Conservation (phyloP, 495 filamentous ascomycete genomes). For the Neurospora hispaniola region DNA sequence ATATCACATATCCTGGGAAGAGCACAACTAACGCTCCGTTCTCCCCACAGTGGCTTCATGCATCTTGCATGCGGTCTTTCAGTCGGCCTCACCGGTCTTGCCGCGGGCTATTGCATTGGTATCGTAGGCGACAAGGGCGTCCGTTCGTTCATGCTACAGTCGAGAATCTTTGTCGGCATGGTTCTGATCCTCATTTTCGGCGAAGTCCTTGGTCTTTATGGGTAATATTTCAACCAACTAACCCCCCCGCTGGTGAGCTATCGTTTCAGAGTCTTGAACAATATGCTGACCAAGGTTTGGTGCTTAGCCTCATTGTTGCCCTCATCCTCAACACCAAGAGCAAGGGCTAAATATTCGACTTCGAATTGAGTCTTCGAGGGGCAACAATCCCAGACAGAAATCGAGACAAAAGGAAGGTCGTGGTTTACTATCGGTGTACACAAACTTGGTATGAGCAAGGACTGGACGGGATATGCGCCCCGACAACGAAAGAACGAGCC, state of each 20-base stretch:
- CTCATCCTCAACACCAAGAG: slow-evolving; percentile 46
- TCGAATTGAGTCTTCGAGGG: background rate
- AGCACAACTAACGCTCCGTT: slow-evolving; percentile 11
- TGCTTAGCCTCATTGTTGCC: slow-evolving; percentile 34
- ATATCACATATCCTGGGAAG: background rate
- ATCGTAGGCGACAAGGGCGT: slow-evolving; percentile 92
- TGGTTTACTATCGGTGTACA: background rate
- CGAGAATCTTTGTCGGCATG: slow-evolving; percentile 94
- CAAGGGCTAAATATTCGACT: slow-evolving; percentile 29
- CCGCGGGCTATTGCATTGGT: slow-evolving; percentile 96
- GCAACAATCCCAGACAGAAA: background rate
- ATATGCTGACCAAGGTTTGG: background rate
- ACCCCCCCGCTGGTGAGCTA: background rate
- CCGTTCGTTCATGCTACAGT: slow-evolving; percentile 90
- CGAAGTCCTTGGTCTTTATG: slow-evolving; percentile 94
- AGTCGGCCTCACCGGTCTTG: slow-evolving; percentile 82
- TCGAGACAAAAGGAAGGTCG: background rate
- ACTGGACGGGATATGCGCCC: background rate
- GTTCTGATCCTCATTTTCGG: slow-evolving; percentile 97
- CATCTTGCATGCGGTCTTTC: slow-evolving; percentile 86
- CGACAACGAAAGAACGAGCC: background rate
- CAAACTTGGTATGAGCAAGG: background rate
- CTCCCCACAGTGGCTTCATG: slow-evolving; percentile 61
- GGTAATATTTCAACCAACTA: slow-evolving; percentile 41
- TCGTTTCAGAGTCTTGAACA: background rate